Percentiles rank a stretch among this genome's conserved stretches.
These are phyloP conservation scores for Solanum aculeatissimum DNA, from an alignment of 305 asterid species.

Conservation along the genomic window DNA sequence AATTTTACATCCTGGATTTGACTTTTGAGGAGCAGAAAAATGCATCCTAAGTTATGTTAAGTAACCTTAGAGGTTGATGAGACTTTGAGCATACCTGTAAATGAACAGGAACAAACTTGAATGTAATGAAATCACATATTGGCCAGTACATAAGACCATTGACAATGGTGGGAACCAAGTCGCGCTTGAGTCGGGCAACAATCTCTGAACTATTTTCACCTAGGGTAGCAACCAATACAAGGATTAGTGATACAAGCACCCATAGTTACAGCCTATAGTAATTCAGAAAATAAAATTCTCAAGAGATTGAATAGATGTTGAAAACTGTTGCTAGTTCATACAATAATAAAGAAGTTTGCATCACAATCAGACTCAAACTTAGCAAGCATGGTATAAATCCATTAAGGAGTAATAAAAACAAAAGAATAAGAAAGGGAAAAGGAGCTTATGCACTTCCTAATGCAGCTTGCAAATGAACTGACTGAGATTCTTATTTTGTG, in stretches of 20 bases:
- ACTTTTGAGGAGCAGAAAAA: background rate
- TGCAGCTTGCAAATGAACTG: background rate
- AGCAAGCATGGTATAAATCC: background rate
- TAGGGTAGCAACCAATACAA: slow-evolving; percentile 10
- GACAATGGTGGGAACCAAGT: slow-evolving; percentile 55
- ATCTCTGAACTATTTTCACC: slow-evolving; percentile 77
- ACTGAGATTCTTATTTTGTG: background rate
- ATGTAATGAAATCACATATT: slow-evolving; percentile 66
- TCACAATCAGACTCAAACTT: background rate
- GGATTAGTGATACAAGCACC: background rate
- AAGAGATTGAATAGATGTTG: background rate
- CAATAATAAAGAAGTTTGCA: background rate
- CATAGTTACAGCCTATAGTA: background rate
- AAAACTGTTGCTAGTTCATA: background rate
- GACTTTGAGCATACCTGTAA: slow-evolving; percentile 42
- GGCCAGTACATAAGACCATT: slow-evolving; percentile 84
- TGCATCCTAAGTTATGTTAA: background rate
- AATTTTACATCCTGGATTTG: background rate
- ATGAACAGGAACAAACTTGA: slow-evolving; percentile 78
- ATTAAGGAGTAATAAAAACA: background rate
- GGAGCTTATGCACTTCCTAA: background rate
- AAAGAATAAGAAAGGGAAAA: background rate
- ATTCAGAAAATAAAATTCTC: background rate
- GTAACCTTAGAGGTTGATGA: background rate
- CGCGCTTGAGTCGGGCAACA: slow-evolving; percentile 71